Percentiles rank a stretch among this genome's conserved stretches.
Conservation (phyloP, 495 filamentous ascomycete species). For the Penicillium fimorum region DNA sequence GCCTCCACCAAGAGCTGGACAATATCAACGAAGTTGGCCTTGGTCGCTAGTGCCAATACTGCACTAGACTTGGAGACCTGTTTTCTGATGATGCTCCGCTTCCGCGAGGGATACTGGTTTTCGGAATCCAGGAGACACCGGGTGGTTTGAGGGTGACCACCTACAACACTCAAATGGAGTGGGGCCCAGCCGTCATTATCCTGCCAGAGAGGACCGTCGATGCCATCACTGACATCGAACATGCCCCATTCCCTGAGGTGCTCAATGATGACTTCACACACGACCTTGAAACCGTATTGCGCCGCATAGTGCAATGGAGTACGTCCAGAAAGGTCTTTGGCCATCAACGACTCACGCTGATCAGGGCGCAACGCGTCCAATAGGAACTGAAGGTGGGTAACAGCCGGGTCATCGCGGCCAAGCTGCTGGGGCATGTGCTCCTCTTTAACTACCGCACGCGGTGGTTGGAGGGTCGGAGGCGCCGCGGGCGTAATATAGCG, state of each 20-base stretch:
- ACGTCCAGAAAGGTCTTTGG: slow-evolving; percentile 75
- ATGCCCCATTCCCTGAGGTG: slow-evolving; percentile 86
- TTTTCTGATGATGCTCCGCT: slow-evolving; percentile 61
- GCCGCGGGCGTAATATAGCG: slow-evolving; percentile 78
- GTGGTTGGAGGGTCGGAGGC: slow-evolving; percentile 60
- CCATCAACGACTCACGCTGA: slow-evolving; percentile 67
- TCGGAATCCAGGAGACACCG: slow-evolving; percentile 75
- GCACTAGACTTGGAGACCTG: slow-evolving; percentile 80
- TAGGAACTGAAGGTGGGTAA: slow-evolving; percentile 70
- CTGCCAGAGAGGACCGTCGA: slow-evolving; percentile 84
- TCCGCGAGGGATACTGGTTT: slow-evolving; percentile 61
- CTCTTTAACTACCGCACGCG: slow-evolving; percentile 54
- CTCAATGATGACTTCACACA: slow-evolving; percentile 83
- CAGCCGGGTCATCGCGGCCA: slow-evolving; percentile 67
- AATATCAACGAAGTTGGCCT: slow-evolving; percentile 77
- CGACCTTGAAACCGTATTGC: slow-evolving; percentile 85
- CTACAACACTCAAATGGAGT: slow-evolving; percentile 87
- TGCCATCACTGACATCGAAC: slow-evolving; percentile 78
- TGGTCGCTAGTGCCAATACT: slow-evolving; percentile 83
- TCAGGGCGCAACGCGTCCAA: slow-evolving; percentile 65
- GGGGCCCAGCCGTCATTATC: slow-evolving; percentile 91
- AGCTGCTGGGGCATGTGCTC: slow-evolving; percentile 58
- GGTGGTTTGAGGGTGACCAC: slow-evolving; percentile 84
- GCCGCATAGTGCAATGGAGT: slow-evolving; percentile 93
- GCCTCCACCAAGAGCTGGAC: slow-evolving; percentile 85